These are phyloP conservation scores for Galerina marginata DNA, from an alignment of 768 basidiomycete genomes.

Conservation along the genomic window DNA sequence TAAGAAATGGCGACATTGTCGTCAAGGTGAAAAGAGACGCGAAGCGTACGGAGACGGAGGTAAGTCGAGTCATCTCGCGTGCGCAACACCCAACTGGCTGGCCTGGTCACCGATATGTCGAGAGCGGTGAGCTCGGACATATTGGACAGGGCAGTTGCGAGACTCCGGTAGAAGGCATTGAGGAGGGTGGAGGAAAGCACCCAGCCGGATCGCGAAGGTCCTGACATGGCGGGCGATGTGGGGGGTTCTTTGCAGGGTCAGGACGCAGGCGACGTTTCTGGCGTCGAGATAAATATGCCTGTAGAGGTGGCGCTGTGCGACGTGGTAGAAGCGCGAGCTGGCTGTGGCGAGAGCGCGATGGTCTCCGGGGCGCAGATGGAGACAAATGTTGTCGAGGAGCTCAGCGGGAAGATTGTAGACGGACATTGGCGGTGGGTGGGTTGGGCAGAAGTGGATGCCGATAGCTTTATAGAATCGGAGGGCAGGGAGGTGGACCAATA, in stretches of 20 bases:
- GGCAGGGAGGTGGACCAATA: slow-evolving; percentile 13
- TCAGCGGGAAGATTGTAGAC: slow-evolving; percentile 60
- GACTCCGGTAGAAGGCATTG: slow-evolving; percentile 50
- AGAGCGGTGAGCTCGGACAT: slow-evolving; percentile 69
- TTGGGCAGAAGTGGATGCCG: slow-evolving; percentile 23
- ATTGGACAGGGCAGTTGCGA: slow-evolving; percentile 57
- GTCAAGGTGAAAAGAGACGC: slow-evolving; percentile 69
- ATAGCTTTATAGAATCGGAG: slow-evolving; percentile 23
- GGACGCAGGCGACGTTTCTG: slow-evolving; percentile 53
- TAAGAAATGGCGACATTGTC: slow-evolving; percentile 64
- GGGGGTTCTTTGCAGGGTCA: slow-evolving; percentile 57
- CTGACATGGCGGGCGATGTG: slow-evolving; percentile 66
- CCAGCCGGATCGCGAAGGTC: slow-evolving; percentile 60
- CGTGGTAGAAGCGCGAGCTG: slow-evolving; percentile 43
- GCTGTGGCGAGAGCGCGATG: slow-evolving; percentile 58
- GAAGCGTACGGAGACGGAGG: slow-evolving; percentile 57
- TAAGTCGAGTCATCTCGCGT: slow-evolving; percentile 36
- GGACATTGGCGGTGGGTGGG: slow-evolving; percentile 41
- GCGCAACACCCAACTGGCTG: slow-evolving; percentile 61
- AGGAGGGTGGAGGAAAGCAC: slow-evolving; percentile 46
- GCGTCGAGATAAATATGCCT: slow-evolving; percentile 55
- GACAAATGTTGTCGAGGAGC: slow-evolving; percentile 59
- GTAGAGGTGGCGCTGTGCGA: slow-evolving; percentile 70
- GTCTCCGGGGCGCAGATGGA: slow-evolving; percentile 34
- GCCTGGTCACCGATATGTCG: slow-evolving; percentile 57